Percentiles rank a stretch among this genome's conserved stretches.
These are phyloP conservation scores for Xylaria sp. DNA, from an alignment of 2,329 filamentous ascomycete species.

Conservation along the genomic window DNA sequence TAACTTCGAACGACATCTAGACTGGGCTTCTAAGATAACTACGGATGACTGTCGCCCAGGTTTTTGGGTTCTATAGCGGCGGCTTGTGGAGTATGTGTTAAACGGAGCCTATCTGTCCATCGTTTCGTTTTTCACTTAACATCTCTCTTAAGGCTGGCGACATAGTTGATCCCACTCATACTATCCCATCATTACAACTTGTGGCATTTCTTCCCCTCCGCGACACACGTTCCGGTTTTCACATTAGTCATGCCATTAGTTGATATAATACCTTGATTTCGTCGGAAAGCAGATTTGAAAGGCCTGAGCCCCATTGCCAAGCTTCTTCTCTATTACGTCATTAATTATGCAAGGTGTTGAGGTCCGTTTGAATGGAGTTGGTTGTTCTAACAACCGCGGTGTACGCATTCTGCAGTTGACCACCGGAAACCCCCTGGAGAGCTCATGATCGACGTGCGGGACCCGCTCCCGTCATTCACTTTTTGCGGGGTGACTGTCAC, in stretches of 20 bases:
- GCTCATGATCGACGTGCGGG: neutral
- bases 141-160: neutral
- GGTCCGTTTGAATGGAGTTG: too few relatives aligned
- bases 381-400: too few relatives aligned
- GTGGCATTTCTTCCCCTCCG: neutral
- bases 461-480: neutral
- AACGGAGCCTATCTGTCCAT: neutral
- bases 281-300: too few relatives aligned
- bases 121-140: neutral
- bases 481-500: conserved; percentile 9
- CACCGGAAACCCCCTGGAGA: neutral
- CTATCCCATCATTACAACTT: neutral
- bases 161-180: neutral
- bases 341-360: neutral
- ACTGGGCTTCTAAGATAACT: neutral
- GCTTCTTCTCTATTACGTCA: too few relatives aligned
- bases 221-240: neutral
- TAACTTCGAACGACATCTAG: neutral
- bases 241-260: neutral
- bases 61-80: neutral
- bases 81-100: neutral
- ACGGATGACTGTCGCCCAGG: neutral
- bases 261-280: neutral
- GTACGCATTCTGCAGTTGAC: too few relatives aligned
- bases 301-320: too few relatives aligned